phyloP scores from a whole-genome alignment of 805 yeast species.

The Nakazawaea peltata region DNA sequence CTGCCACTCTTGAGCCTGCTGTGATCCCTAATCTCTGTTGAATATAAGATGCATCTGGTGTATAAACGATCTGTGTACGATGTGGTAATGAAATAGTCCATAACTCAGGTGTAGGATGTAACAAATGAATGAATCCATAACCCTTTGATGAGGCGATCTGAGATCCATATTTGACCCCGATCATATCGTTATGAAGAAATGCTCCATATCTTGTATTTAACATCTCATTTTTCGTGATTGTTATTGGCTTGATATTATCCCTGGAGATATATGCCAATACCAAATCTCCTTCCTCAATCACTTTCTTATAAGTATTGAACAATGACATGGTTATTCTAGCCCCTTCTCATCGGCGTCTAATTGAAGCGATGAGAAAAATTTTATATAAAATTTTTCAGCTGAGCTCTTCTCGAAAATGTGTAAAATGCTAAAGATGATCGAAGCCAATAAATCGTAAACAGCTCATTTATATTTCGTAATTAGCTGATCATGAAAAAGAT shows the following conservation, averaged over 20 bases:
- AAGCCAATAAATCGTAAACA: no score
- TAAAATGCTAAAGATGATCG: no score
- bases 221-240: conserved; percentile 46
- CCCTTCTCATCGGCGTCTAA: no score
- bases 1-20: conserved; percentile 75
- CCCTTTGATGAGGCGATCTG: conserved; percentile 71
- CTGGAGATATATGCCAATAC: conserved; percentile 84
- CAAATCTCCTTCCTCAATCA: conserved; percentile 79
- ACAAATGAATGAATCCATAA: conserved; percentile 75
- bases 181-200: conserved; percentile 77
- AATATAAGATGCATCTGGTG: conserved; percentile 91
- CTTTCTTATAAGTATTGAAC: conserved; percentile 52
- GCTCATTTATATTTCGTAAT: no score
- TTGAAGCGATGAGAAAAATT: no score
- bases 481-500: no score
- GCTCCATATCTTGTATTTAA: conserved; percentile 86
- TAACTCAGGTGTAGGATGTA: conserved; percentile 90
- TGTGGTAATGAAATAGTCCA: conserved; percentile 97
- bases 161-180: conserved; percentile 75
- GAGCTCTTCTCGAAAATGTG: no score
- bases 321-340: conserved; percentile 10
- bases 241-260: conserved; percentile 68
- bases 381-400: no score
- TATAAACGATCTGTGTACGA: conserved; percentile 94
- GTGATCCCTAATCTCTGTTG: conserved; percentile 71